A percentile compares a stretch with the other conserved stretches of the same genome.
These are phyloP conservation scores for Candida yuanshanica DNA, from an alignment of 805 yeast genomes.

Conservation along the genomic window DNA sequence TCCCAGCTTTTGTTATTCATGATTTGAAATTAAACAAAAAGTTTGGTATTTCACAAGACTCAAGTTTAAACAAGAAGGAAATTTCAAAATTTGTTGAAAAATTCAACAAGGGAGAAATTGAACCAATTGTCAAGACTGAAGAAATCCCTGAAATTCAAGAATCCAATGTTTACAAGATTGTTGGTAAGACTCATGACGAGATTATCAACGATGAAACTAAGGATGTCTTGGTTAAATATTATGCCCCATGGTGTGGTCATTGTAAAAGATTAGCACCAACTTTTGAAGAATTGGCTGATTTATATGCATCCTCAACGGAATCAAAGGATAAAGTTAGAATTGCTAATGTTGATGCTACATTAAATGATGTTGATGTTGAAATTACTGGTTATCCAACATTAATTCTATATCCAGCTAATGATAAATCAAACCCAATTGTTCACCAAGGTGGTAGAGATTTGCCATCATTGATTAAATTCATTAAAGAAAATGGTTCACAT, in stretches of 20 bases:
- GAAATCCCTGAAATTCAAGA: conserved; percentile 81
- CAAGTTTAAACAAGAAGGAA: conserved; percentile 42
- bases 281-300: conserved; percentile 79
- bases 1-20: conserved; percentile 90
- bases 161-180: conserved; percentile 67
- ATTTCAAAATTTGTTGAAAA: conserved; percentile 59
- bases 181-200: conserved; percentile 75
- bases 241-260: conserved; percentile 98
- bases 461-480: conserved; percentile 63
- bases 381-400: conserved; percentile 92
- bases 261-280: conserved; percentile 87
- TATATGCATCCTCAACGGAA: conserved; percentile 47
- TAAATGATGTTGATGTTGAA: conserved; percentile 79
- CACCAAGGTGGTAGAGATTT: conserved; percentile 71
- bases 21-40: conserved; percentile 62
- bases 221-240: conserved; percentile 83
- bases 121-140: conserved; percentile 78
- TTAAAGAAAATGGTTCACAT: conserved; percentile 61
- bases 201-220: conserved; percentile 50
- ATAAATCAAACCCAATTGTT: conserved; percentile 56
- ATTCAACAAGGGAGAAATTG: conserved; percentile 57
- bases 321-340: conserved; percentile 54
- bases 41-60: conserved; percentile 66
- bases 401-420: conserved; percentile 84
- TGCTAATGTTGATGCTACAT: conserved; percentile 87